phyloP scores from a whole-genome alignment of 495 filamentous ascomycete species.

The Penicillium antarcticum region DNA sequence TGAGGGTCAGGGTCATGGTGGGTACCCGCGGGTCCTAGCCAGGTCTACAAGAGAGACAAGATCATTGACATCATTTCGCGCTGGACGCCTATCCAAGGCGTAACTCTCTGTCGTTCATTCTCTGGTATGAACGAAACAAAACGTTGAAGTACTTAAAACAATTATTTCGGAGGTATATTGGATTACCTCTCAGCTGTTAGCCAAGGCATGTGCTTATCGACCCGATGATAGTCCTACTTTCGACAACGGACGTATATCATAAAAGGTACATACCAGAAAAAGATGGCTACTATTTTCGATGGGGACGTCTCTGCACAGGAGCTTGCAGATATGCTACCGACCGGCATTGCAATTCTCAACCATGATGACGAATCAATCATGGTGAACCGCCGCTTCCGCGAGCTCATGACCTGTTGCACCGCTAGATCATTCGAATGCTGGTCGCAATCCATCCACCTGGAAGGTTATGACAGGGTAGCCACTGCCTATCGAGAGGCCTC shows the following conservation, averaged over 20 bases:
- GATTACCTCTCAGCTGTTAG: neutral
- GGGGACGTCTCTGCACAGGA: conserved; percentile 16
- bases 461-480: conserved; percentile 12
- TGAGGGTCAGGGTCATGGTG: neutral
- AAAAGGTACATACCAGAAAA: too few relatives aligned
- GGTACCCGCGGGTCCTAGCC: neutral
- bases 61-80: neutral
- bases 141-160: too few relatives aligned
- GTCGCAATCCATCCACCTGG: conserved; percentile 11
- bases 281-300: too few relatives aligned
- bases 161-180: too few relatives aligned
- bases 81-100: too few relatives aligned
- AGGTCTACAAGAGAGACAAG: too few relatives aligned
- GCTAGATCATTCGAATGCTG: conserved; percentile 6
- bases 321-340: conserved; percentile 20
- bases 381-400: conserved; percentile 15
- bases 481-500: conserved; percentile 8
- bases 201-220: neutral
- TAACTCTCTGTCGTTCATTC: too few relatives aligned
- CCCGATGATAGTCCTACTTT: too few relatives aligned
- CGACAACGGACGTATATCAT: too few relatives aligned
- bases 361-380: conserved; percentile 12
- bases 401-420: neutral
- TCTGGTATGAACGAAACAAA: too few relatives aligned
- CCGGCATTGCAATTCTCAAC: conserved; percentile 16